phyloP scores from a whole-genome alignment of 768 basidiomycete genomes.

The Serendipita sp. region DNA sequence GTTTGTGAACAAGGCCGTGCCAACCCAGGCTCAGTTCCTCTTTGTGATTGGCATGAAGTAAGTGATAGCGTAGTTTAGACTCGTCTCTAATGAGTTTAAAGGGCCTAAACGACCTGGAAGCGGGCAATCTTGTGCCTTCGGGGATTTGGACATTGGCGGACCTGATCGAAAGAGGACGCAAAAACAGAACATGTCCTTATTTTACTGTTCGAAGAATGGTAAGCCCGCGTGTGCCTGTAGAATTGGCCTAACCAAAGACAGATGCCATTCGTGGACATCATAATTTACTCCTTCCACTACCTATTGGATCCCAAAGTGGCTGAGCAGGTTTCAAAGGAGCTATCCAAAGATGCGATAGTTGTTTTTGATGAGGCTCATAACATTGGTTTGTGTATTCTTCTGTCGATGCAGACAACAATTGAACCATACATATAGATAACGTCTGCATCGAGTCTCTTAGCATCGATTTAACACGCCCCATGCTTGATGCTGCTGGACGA shows the following conservation, averaged over 20 bases:
- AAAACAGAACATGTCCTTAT: conserved; percentile 82
- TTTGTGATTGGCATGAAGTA: conserved; percentile 96
- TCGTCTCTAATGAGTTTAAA: conserved; percentile 21
- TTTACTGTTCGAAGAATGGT: conserved; percentile 96
- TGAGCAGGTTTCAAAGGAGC: conserved; percentile 94
- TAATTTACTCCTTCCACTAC: conserved; percentile 99
- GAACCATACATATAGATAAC: conserved; percentile 46
- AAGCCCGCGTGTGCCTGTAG: conserved; percentile 14
- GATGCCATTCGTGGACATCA: conserved; percentile 91
- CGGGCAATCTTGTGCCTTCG: conserved; percentile 63
- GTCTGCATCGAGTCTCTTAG: conserved; percentile 98
- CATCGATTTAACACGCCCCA: conserved; percentile 91
- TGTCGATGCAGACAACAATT: not conserved
- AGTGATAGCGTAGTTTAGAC: conserved; percentile 13
- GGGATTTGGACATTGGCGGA: conserved; percentile 95
- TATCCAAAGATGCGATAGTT: conserved; percentile 95
- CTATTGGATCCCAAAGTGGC: conserved; percentile 97
- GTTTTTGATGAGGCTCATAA: conserved; percentile 99
- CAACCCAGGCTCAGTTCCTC: conserved; percentile 76
- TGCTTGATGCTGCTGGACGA: conserved; percentile 86
- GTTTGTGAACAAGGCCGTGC: conserved; percentile 69
- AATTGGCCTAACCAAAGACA: conserved; percentile 19
- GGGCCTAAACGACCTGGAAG: conserved; percentile 71
- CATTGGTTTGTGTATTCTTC: conserved; percentile 46
- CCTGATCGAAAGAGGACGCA: conserved; percentile 72